Evolutionary conservation across 805 yeast species (phyloP).

Genomic region (Pichia rugopelliculosa): DNA sequence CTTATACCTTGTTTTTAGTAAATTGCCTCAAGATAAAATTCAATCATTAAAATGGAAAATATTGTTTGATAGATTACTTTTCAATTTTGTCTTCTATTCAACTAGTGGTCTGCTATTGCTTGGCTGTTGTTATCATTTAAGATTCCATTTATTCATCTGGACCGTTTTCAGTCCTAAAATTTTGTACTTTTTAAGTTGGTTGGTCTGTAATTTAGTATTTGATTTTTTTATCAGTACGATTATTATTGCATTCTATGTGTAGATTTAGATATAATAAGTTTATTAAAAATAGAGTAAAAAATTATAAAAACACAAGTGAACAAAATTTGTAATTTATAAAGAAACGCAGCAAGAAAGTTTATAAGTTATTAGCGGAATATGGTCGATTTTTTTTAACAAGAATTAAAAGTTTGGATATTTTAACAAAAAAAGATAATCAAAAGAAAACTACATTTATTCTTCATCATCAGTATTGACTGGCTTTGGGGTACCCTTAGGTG

Average conservation of each 20-base stretch:
- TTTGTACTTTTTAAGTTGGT: constrained; percentile 76
- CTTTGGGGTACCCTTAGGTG: constrained; percentile 97
- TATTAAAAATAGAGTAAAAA: background rate
- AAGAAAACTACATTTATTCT: constrained; percentile 30
- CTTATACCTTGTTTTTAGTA: constrained; percentile 13
- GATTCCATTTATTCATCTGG: constrained; percentile 93
- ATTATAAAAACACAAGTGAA: background rate
- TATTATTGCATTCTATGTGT: constrained; percentile 17
- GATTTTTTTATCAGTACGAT: constrained; percentile 27
- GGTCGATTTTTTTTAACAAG: background rate
- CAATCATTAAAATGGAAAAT: constrained; percentile 26
- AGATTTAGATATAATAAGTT: background rate
- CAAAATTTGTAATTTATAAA: background rate
- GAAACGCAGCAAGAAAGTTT: background rate
- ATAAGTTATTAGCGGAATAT: constrained; percentile 5
- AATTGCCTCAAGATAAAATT: constrained; percentile 6
- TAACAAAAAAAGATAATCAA: background rate
- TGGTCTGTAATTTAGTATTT: constrained; percentile 37
- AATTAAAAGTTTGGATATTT: background rate
- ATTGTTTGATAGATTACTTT: constrained; percentile 30
- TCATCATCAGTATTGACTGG: constrained; percentile 93
- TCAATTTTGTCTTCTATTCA: constrained; percentile 48
- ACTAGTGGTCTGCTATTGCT: constrained; percentile 52
- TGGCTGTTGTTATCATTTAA: constrained; percentile 60
- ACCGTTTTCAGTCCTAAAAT: constrained; percentile 94